phyloP scores from a whole-genome alignment of 2,329 filamentous ascomycete genomes.

The Clonostachys solani region DNA sequence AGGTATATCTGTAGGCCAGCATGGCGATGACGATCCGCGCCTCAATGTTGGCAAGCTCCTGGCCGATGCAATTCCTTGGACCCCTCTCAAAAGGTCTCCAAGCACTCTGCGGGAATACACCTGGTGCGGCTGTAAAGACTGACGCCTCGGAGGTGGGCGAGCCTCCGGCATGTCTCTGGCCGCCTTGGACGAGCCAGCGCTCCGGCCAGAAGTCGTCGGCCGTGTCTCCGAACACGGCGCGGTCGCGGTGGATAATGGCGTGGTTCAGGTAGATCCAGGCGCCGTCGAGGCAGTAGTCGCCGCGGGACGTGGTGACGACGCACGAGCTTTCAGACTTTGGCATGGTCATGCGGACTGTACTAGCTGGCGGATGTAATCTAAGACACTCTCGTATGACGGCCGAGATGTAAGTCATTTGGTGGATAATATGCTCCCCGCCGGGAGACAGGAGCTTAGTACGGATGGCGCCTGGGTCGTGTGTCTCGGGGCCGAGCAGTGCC shows the following conservation, averaged over 20 bases:
- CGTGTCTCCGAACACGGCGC: slow-evolving; percentile 20
- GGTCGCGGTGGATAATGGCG: slow-evolving; percentile 23
- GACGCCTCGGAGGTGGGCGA: slow-evolving; percentile 12
- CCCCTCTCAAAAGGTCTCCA: slow-evolving; percentile 40
- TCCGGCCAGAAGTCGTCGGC: slow-evolving; percentile 30
- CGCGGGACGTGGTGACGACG: not conserved
- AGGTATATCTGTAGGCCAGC: slow-evolving; percentile 4
- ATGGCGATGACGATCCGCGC: slow-evolving; percentile 3
- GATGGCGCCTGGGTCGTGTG: slow-evolving; percentile 14
- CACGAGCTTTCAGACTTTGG: slow-evolving; percentile 9
- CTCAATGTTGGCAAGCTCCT: slow-evolving; percentile 44
- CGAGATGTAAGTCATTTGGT: slow-evolving; percentile 23
- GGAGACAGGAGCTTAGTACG: slow-evolving; percentile 13
- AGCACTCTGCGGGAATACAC: slow-evolving; percentile 14
- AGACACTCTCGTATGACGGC: slow-evolving; percentile 32
- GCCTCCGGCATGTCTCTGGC: not conserved
- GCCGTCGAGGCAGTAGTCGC: slow-evolving; percentile 12
- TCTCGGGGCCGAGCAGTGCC: not conserved
- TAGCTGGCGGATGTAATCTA: slow-evolving; percentile 24
- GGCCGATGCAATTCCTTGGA: slow-evolving; percentile 42
- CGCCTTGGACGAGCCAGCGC: slow-evolving; percentile 19
- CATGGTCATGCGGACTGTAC: slow-evolving; percentile 15
- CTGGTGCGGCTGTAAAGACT: not conserved
- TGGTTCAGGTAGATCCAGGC: slow-evolving; percentile 23
- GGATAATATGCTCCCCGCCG: slow-evolving; percentile 20